Percentiles rank a stretch among this genome's conserved stretches.
phyloP scores from a whole-genome alignment of 2,329 filamentous ascomycete genomes.

The Scolecobasidium constrictum region DNA sequence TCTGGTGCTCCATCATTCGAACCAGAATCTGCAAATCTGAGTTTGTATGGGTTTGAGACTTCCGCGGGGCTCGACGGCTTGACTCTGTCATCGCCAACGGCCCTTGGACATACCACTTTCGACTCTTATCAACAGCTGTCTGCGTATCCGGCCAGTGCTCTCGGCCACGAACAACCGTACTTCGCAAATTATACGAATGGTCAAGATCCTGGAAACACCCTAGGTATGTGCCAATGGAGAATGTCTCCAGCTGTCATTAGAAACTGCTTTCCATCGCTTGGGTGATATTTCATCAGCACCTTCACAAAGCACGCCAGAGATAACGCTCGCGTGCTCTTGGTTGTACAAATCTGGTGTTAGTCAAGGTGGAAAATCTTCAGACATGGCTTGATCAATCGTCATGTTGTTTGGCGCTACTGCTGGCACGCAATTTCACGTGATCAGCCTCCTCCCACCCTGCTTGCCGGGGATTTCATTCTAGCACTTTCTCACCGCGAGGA shows the following conservation, averaged over 20 bases:
- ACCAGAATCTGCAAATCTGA: slow-evolving; percentile 25
- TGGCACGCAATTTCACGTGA: slow-evolving; percentile 17
- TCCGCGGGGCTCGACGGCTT: slow-evolving; percentile 19
- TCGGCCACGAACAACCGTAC: background rate
- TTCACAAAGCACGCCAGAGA: background rate
- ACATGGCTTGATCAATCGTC: background rate
- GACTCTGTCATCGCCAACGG: slow-evolving; percentile 11
- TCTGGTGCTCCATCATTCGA: slow-evolving; percentile 27
- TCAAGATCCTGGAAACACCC: background rate
- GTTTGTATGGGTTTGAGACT: slow-evolving; percentile 28
- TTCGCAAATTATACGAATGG: background rate
- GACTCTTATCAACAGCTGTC: too few species aligned
- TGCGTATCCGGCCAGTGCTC: too few species aligned
- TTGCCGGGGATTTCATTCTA: background rate
- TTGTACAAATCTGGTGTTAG: background rate
- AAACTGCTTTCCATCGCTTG: too few species aligned
- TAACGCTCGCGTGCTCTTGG: background rate
- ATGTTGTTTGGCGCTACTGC: slow-evolving; percentile 15
- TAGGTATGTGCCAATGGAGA: too few species aligned
- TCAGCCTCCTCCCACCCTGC: slow-evolving; percentile 5
- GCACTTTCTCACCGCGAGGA: too few species aligned
- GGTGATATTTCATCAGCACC: background rate
- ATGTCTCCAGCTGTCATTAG: too few species aligned
- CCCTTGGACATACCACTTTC: too few species aligned
- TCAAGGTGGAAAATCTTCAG: background rate